Percentiles rank a stretch among this genome's conserved stretches.
Conservation (phyloP, 306 rosid species). For the Dryas drummondii region DNA sequence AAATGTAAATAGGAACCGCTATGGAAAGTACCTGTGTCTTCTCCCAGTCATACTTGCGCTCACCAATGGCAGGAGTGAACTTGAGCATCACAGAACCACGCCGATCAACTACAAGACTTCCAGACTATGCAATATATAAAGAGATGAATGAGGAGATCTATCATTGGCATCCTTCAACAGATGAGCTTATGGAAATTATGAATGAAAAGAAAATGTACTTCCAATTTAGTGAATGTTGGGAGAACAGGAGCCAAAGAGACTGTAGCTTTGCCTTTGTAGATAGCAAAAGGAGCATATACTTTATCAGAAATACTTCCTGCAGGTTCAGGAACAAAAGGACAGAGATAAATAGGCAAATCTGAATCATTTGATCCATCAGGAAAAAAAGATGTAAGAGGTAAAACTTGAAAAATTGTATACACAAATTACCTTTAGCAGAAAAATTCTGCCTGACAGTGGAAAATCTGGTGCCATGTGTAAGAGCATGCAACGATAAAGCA, state of each 20-base stretch:
- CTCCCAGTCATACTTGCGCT: constrained; percentile 46
- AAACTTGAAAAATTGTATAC: constrained; percentile 5
- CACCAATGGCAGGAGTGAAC: constrained; percentile 49
- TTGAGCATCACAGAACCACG: constrained; percentile 23
- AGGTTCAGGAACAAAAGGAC: constrained; percentile 26
- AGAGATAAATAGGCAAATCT: background rate
- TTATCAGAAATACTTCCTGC: constrained; percentile 47
- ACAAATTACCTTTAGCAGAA: constrained; percentile 53
- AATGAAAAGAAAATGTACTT: constrained; percentile 38
- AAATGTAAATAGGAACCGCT: background rate
- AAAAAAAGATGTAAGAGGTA: background rate
- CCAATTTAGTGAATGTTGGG: constrained; percentile 76
- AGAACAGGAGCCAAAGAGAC: constrained; percentile 67
- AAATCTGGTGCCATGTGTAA: constrained; percentile 36
- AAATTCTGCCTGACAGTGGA: constrained; percentile 44
- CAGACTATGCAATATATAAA: background rate
- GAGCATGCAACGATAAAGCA: constrained; percentile 23
- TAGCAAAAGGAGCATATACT: constrained; percentile 62
- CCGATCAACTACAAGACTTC: no score
- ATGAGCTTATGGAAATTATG: background rate
- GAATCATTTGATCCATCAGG: background rate
- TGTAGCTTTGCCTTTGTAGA: constrained; percentile 93
- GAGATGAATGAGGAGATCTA: constrained; percentile 19
- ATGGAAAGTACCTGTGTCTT: constrained; percentile 37
- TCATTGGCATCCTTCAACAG: background rate